Base-by-base conservation (phyloP, 1,284 basidiomycete genomes). In the Leucoagaricus sp. region DNA sequence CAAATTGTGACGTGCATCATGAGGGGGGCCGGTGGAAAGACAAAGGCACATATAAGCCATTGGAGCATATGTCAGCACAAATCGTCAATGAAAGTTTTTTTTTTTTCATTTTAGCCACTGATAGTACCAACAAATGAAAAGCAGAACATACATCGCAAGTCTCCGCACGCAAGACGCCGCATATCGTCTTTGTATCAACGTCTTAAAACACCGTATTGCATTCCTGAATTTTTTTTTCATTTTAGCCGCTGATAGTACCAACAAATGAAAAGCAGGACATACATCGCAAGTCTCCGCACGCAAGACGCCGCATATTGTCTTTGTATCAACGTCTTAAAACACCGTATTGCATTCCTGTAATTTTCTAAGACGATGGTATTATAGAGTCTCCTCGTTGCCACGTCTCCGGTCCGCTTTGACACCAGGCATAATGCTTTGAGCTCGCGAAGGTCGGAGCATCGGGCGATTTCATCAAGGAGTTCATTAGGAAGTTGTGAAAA, bases 331-430 rank as follows among this genome's bases (percentile, higher is more conserved):
- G 49, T 57, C 29, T 23, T 29, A 21, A 57, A 40, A 34, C 55
- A 57, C 12, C 4, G 31, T 9, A 57, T 33, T 3, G 49, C 42
- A 23, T 26, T 19, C 21, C 38, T 51, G 26, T 6, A 17, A n/a
- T 23, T 29, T n/a, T 38, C 25, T n/a, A 57, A 26, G 1, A 40
- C n/a, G n/a, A 57, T 52, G 12, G 41, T 50, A 23, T 47, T 31
- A 26, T 57, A 56, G 13, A 56, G 48, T 13, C 36, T 15, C n/a
- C 54, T 49, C n/a, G 54, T 56, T 10, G 54, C 54, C 8, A 51
- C 55, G 25, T 57, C 41, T 13, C 49, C 55, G 12, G 26, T 51
- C 26, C 47, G 41, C 26, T 23, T 50, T 13, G 49, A 57, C 5
- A 52, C 55, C 25, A 57, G 28, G 21, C 54, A 56, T 26, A 56